Conservation (phyloP, 306 rosid genomes). For the Ceratonia siliqua region DNA sequence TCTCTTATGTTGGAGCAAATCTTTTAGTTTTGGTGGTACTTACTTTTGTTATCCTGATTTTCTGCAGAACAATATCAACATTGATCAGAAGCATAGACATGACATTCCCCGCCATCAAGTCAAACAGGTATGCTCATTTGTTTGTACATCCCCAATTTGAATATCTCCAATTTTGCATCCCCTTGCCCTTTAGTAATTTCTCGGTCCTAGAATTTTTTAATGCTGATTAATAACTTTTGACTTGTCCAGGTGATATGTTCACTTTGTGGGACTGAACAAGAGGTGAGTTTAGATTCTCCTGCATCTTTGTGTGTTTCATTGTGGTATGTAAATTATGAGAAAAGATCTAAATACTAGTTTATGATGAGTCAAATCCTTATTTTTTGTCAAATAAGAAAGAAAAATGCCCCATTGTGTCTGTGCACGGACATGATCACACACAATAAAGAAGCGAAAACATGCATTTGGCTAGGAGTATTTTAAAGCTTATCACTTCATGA, state of each 20-base stretch:
- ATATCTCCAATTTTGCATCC: background rate
- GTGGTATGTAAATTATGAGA: background rate
- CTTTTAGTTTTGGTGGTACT: background rate
- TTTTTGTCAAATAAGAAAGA: background rate
- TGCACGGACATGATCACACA: background rate
- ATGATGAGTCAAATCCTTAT: background rate
- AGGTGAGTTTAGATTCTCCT: conserved; percentile 52
- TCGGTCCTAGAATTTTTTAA: background rate
- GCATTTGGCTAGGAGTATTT: background rate
- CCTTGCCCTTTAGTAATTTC: background rate
- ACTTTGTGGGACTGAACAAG: conserved; percentile 81
- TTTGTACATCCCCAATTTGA: background rate
- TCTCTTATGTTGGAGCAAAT: background rate
- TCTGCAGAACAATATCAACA: conserved; percentile 62
- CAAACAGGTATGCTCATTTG: conserved; percentile 45
- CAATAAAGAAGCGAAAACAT: background rate
- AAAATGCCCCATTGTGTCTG: background rate
- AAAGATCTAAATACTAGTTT: background rate
- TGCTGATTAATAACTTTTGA: conserved; percentile 27
- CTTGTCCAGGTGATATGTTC: conserved; percentile 74
- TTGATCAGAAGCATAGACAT: conserved; percentile 70
- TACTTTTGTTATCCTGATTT: background rate
- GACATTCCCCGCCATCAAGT: conserved; percentile 80
- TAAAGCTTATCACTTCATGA: background rate
- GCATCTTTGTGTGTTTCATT: background rate